Conservation (phyloP, 257 asterid genomes). For the Fraxinus excelsior region DNA sequence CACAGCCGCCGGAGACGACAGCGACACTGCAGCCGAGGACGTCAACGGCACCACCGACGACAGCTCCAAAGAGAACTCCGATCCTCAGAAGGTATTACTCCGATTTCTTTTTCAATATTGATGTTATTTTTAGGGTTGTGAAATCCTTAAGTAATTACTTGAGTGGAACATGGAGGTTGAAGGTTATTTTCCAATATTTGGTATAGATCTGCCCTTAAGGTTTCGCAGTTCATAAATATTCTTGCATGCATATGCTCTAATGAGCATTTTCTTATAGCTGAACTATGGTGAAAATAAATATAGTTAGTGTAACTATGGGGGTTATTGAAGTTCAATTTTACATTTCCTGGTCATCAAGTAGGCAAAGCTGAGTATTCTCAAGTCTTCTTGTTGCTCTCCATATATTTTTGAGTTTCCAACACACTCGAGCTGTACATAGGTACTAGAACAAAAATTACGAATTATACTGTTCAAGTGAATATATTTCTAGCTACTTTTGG, state of each 20-base stretch:
- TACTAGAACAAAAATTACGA: background rate
- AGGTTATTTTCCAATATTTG: background rate
- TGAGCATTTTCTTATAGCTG: background rate
- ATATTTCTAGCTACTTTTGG: background rate
- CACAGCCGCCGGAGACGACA: conserved; percentile 49
- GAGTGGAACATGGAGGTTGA: background rate
- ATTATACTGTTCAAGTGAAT: background rate
- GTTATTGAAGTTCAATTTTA: background rate
- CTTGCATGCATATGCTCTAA: background rate
- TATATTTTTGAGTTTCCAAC: background rate
- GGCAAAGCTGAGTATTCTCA: background rate
- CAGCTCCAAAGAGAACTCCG: background rate
- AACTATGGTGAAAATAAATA: background rate
- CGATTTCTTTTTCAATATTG: background rate
- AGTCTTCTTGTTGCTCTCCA: background rate
- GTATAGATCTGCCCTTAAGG: background rate
- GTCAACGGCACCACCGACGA: conserved; percentile 9
- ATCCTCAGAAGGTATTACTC: background rate
- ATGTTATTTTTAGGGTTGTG: background rate
- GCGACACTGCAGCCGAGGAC: conserved; percentile 53
- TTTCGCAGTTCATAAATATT: background rate
- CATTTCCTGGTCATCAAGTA: background rate
- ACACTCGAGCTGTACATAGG: background rate
- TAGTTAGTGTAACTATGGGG: background rate
- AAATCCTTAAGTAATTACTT: background rate